Conservation (phyloP, 1,284 basidiomycete genomes). For the Anthracocystis panici-leucophaei region DNA sequence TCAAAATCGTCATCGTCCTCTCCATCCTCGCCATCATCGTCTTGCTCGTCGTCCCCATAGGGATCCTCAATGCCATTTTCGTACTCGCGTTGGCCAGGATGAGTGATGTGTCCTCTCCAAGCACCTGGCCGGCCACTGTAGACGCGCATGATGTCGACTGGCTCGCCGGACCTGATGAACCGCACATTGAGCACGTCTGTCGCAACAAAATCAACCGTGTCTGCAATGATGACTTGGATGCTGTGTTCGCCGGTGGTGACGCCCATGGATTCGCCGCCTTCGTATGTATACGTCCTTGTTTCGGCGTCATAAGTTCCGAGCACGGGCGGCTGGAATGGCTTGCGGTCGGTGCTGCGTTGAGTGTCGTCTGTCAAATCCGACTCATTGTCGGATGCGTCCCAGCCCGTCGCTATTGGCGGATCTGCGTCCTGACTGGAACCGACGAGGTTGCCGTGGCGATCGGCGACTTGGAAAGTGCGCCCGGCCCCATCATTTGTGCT, state of each 20-base stretch:
- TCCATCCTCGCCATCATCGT: conserved; percentile 16
- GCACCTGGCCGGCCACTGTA: conserved; percentile 12
- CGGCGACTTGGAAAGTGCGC: conserved; percentile 40
- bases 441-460: conserved; percentile 40
- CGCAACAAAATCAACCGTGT: conserved; percentile 32
- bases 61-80: background rate
- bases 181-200: conserved; percentile 29
- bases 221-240: conserved; percentile 32
- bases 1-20: conserved; percentile 38
- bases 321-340: conserved; percentile 21
- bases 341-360: conserved; percentile 5
- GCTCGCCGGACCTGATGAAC: conserved; percentile 35
- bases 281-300: conserved; percentile 32
- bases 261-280: conserved; percentile 25
- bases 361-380: background rate
- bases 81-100: background rate
- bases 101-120: background rate
- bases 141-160: conserved; percentile 32
- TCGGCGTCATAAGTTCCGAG: conserved; percentile 30
- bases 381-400: conserved; percentile 23
- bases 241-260: conserved; percentile 22
- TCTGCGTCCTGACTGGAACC: background rate
- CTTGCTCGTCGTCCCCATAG: background rate
- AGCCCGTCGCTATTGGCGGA: conserved; percentile 6
- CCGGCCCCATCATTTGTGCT: conserved; percentile 14